Conservation (phyloP, 208 protist species). For the Crithidia expoeki region DNA sequence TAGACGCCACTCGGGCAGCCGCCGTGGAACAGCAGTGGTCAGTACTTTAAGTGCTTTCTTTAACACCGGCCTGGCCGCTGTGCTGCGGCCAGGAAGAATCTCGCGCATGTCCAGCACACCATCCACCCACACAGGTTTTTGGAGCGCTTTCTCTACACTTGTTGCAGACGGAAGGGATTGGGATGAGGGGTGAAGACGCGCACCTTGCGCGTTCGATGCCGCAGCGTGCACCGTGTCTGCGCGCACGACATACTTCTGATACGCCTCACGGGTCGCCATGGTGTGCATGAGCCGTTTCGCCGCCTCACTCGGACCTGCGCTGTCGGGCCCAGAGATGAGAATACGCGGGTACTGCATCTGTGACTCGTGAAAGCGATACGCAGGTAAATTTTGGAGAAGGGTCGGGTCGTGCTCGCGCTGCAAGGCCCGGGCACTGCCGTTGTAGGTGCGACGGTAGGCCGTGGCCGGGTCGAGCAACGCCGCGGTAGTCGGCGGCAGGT, state of each 20-base stretch:
- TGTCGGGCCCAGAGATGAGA: constrained; percentile 61
- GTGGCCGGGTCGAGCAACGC: not conserved
- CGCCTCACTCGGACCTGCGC: constrained; percentile 26
- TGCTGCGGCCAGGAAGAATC: not conserved
- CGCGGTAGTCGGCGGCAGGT: constrained; percentile 18
- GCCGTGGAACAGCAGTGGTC: not conserved
- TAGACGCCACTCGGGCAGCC: not conserved
- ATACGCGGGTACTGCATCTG: constrained; percentile 73
- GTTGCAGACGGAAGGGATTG: too few species aligned
- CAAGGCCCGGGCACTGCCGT: constrained; percentile 10
- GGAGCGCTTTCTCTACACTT: not conserved
- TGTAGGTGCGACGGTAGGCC: constrained; percentile 7
- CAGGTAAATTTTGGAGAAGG: constrained; percentile 21
- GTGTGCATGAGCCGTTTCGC: constrained; percentile 43
- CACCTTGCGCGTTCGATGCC: too few species aligned
- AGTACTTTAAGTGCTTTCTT: too few species aligned
- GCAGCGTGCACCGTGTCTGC: constrained; percentile 1
- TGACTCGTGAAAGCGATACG: constrained; percentile 24
- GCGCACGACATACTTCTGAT: constrained; percentile 42
- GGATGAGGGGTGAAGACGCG: too few species aligned
- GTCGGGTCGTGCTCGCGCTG: constrained; percentile 17
- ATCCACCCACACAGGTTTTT: constrained; percentile 15
- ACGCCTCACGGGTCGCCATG: constrained; percentile 51
- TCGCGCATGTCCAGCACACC: constrained; percentile 17
- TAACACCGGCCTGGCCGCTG: too few species aligned